Base-by-base conservation (phyloP, 257 asterid genomes). In the Scutellaria barbata region DNA sequence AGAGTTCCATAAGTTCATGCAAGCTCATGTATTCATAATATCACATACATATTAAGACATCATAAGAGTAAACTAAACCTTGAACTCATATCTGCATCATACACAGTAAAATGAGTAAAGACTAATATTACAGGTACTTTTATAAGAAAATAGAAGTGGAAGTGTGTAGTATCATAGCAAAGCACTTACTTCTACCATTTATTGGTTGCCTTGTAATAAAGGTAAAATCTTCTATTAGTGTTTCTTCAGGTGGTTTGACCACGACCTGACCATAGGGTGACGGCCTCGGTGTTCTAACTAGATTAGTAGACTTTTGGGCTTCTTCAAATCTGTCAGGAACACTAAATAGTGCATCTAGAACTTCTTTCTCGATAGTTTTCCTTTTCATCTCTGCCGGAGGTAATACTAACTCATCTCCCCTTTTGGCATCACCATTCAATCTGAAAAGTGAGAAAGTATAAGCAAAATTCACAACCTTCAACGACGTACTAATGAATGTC, bases 281-380 rank as follows among this genome's bases (percentile, higher is more conserved):
- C 63, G 69, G 76, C 66, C 52, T 65, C 20, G 20, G 59, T 66
- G 17, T 74, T 74, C 72, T 81, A 66, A 68, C 14, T 25, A 78
- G 81, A 14, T 0, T 33, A 65, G 60, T 60, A 46, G 25, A 35
- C 46, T 40, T 59, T 20, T 57, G 76, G 61, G 67, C 82, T 59
- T 78, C 81, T 66, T 79, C 79, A 66, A 43, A 20, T 80, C 85
- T 79, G 76, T 41, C 74, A 63, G 84, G 78, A 56, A 10, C 76
- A 70, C 57, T 60, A 79, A 88, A 88, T 66, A 90, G 74, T 12
- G 97, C 63, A 48, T 69, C 79, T 62, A 93, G 61, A 70, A 85
- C 74, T 76, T 90, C 97, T 70, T 79, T 84, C 58, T 74, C 76
- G 17, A 72, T 71, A 35, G 82, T 84, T 64, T 72, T 40, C 75